Conservation (phyloP, 129 eudicot species). For the Flaveria brownii region DNA sequence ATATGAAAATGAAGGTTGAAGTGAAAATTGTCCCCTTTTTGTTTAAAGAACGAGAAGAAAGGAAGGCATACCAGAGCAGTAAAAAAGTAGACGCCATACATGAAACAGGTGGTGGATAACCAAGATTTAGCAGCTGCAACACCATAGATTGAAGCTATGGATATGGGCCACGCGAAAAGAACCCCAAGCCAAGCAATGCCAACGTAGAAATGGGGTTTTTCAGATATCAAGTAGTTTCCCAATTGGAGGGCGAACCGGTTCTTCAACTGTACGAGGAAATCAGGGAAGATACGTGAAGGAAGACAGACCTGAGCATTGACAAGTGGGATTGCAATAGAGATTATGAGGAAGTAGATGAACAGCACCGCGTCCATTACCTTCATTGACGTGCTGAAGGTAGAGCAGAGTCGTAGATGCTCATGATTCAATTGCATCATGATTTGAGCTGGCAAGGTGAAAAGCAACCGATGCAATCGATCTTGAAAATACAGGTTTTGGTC, state of each 20-base stretch:
- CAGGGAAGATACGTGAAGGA: slow-evolving; percentile 50
- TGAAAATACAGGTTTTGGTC: too few relatives aligned
- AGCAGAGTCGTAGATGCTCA: too few relatives aligned
- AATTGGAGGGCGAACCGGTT: slow-evolving; percentile 42
- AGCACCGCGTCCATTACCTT: slow-evolving; percentile 49
- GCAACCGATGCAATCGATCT: too few relatives aligned
- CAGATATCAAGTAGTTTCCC: slow-evolving; percentile 56
- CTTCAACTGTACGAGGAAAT: slow-evolving; percentile 45
- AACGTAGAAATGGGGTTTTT: slow-evolving; percentile 74
- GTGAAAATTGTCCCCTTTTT: background rate
- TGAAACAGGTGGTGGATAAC: slow-evolving; percentile 59
- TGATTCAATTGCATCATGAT: too few relatives aligned
- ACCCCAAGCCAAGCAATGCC: slow-evolving; percentile 75
- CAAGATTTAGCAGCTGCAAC: slow-evolving; percentile 53
- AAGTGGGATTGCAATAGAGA: slow-evolving; percentile 59
- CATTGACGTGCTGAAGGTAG: too few relatives aligned
- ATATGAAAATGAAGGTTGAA: background rate
- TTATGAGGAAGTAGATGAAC: slow-evolving; percentile 58
- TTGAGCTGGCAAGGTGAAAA: too few relatives aligned
- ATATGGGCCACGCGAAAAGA: slow-evolving; percentile 67
- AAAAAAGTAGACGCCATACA: slow-evolving; percentile 50
- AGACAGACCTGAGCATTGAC: slow-evolving; percentile 55
- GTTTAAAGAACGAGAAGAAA: background rate
- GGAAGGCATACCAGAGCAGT: slow-evolving; percentile 52
- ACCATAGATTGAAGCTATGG: slow-evolving; percentile 52